Evolutionary conservation across 2,329 filamentous ascomycete species (phyloP).

Genomic region (Exophiala oligosperma): DNA sequence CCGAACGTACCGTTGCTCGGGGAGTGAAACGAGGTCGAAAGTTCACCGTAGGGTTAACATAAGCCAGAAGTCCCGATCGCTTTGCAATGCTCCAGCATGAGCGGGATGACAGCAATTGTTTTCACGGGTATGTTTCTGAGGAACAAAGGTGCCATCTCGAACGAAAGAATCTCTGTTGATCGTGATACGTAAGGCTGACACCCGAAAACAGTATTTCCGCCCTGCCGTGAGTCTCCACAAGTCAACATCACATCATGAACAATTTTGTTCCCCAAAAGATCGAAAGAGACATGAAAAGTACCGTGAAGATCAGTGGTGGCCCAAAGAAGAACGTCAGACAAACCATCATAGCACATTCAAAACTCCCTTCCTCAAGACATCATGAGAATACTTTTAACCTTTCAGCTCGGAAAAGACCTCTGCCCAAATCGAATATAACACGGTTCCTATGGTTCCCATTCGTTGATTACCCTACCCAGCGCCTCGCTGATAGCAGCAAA

Average conservation of each 20-base stretch:
- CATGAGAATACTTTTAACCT: not conserved
- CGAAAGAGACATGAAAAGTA: not conserved
- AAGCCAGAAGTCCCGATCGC: no score
- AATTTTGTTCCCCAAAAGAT: not conserved
- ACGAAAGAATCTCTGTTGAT: no score
- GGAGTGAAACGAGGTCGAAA: no score
- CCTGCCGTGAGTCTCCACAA: not conserved
- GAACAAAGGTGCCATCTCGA: no score
- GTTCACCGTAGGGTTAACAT: no score
- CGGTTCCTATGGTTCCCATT: not conserved
- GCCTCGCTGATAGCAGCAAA: slow-evolving; percentile 12
- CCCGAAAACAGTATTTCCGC: not conserved
- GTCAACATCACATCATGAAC: not conserved
- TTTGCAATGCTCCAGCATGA: no score
- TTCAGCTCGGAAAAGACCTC: not conserved
- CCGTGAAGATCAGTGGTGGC: not conserved
- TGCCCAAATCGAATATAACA: not conserved
- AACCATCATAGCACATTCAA: not conserved
- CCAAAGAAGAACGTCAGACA: not conserved
- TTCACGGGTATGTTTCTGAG: no score
- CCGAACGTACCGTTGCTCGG: no score
- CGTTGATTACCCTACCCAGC: slow-evolving; percentile 1
- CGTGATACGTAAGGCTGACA: no score
- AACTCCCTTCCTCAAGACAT: not conserved
- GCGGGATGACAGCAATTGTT: no score